Evolutionary conservation across 2,329 filamentous ascomycete species (phyloP).

Genomic region (Aspergillus ochraceoroseus): DNA sequence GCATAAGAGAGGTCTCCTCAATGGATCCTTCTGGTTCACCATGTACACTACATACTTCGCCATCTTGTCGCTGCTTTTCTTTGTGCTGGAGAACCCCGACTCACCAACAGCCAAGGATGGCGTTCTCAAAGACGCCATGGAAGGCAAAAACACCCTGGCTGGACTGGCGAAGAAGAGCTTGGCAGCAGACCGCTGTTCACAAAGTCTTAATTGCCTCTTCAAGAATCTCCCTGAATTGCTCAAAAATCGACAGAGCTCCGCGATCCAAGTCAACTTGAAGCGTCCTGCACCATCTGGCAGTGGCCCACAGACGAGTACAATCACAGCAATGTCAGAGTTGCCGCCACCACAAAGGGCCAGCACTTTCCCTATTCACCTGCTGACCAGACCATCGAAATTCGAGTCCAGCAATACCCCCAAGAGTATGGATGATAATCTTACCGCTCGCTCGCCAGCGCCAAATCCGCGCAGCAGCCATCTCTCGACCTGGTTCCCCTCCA

Average conservation of each 20-base stretch:
- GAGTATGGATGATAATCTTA: constrained; percentile 31
- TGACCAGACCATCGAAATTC: constrained; percentile 24
- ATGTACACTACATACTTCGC: constrained; percentile 67
- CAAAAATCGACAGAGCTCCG: constrained; percentile 50
- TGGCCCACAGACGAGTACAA: not conserved
- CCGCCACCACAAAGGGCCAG: constrained; percentile 34
- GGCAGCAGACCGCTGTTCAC: constrained; percentile 81
- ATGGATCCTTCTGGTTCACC: constrained; percentile 62
- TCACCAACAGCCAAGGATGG: constrained; percentile 60
- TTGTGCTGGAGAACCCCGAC: constrained; percentile 60
- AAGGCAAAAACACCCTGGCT: constrained; percentile 76
- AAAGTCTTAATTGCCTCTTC: constrained; percentile 70
- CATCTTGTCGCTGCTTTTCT: constrained; percentile 60
- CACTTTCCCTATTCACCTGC: constrained; percentile 39
- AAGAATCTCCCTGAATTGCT: constrained; percentile 73
- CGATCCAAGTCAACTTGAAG: constrained; percentile 47
- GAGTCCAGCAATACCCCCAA: constrained; percentile 27
- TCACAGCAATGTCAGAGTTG: constrained; percentile 20
- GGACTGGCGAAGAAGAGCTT: constrained; percentile 76
- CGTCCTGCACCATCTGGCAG: constrained; percentile 38
- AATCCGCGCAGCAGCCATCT: constrained; percentile 18
- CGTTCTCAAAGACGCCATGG: constrained; percentile 76
- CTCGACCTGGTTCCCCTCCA: constrained; percentile 27
- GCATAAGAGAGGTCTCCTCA: constrained; percentile 57
- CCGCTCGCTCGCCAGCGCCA: constrained; percentile 17